Percentiles rank a stretch among this genome's conserved stretches.
phyloP scores from a whole-genome alignment of 306 rosid genomes.

The Medicago ruthenica region DNA sequence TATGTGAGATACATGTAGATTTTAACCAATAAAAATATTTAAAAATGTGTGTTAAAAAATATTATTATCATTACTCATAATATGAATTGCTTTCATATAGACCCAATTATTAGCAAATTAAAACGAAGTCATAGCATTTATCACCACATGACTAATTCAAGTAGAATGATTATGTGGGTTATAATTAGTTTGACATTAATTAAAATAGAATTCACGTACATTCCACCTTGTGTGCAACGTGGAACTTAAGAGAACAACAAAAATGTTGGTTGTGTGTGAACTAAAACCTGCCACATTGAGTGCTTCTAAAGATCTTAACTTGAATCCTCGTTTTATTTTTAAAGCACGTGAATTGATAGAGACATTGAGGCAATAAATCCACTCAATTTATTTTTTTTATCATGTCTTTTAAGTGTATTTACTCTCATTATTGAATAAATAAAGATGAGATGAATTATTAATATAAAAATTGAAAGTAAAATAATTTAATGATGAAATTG shows the following conservation, averaged over 20 bases:
- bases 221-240: conserved; percentile 26
- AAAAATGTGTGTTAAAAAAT: too few species aligned
- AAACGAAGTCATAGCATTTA: not conserved
- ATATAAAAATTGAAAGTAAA: too few species aligned
- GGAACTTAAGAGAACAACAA: conserved; percentile 29
- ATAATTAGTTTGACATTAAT: not conserved
- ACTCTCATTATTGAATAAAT: too few species aligned
- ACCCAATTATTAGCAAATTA: not conserved
- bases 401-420: too few species aligned
- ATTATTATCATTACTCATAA: too few species aligned
- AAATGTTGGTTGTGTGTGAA: conserved; percentile 11
- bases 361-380: too few species aligned
- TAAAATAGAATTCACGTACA: not conserved
- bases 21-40: too few species aligned
- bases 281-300: conserved; percentile 2
- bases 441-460: too few species aligned
- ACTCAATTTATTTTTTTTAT: too few species aligned
- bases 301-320: conserved; percentile 25
- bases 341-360: not conserved
- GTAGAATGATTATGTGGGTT: not conserved
- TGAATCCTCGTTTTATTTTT: not conserved
- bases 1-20: too few species aligned
- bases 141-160: not conserved
- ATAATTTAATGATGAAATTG: too few species aligned
- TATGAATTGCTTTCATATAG: not conserved